Evolutionary conservation across 768 basidiomycete species (phyloP).

Genomic region (Hericium erinaceus): DNA sequence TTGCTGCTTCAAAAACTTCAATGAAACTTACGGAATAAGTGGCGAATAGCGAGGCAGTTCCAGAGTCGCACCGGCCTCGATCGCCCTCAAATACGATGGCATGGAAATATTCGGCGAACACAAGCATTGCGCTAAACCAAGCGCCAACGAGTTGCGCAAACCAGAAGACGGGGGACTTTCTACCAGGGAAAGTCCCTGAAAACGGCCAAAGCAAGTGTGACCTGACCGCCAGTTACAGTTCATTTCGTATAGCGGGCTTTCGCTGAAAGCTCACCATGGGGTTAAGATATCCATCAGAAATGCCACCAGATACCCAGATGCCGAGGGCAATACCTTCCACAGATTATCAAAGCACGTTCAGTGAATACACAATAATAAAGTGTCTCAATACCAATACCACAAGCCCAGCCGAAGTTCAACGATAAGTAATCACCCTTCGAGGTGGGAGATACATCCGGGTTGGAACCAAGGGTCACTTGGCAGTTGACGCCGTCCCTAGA

Average conservation of each 20-base stretch:
- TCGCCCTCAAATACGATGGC: slow-evolving; percentile 60
- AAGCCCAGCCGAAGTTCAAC: too few species aligned
- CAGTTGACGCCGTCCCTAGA: slow-evolving; percentile 5
- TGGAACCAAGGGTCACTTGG: background rate
- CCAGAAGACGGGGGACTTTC: slow-evolving; percentile 73
- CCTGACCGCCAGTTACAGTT: slow-evolving; percentile 24
- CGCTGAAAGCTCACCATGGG: slow-evolving; percentile 18
- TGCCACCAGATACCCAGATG: slow-evolving; percentile 39
- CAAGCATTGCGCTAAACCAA: slow-evolving; percentile 43
- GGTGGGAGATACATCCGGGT: too few species aligned
- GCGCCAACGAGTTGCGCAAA: slow-evolving; percentile 55
- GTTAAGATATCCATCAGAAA: slow-evolving; percentile 59
- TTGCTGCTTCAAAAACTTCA: background rate
- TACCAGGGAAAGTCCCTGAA: slow-evolving; percentile 72
- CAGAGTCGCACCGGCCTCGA: slow-evolving; percentile 37
- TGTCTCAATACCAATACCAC: too few species aligned
- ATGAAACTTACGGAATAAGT: slow-evolving; percentile 43
- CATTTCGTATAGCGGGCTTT: background rate
- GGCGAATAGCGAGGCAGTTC: slow-evolving; percentile 47
- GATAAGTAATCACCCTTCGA: too few species aligned
- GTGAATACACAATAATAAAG: background rate
- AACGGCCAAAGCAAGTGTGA: slow-evolving; percentile 60
- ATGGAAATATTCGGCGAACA: slow-evolving; percentile 59
- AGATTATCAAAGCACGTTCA: too few species aligned
- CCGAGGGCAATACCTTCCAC: too few species aligned